These are phyloP conservation scores for Rhizopus delemar DNA, from an alignment of 371 early-diverging fungal species.

Conservation along the genomic window DNA sequence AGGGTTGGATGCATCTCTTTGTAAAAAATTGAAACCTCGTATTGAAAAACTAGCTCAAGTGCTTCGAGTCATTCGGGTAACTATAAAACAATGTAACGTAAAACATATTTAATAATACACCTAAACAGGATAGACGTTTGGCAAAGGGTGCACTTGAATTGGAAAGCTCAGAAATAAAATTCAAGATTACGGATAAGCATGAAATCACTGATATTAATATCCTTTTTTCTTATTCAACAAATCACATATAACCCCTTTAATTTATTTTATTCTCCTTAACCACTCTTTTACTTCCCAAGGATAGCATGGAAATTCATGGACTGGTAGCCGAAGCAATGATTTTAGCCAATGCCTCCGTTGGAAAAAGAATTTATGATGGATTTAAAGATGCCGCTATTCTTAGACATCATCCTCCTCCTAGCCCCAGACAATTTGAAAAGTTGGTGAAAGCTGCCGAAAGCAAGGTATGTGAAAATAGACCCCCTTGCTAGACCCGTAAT, in stretches of 20 bases:
- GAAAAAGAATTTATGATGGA: constrained; percentile 76
- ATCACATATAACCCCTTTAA: constrained; percentile 30
- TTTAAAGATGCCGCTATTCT: constrained; percentile 88
- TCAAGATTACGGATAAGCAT: constrained; percentile 63
- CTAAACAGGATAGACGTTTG: constrained; percentile 53
- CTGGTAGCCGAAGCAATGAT: constrained; percentile 99
- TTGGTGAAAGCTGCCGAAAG: constrained; percentile 67
- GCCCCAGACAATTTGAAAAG: constrained; percentile 63
- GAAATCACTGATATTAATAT: constrained; percentile 65
- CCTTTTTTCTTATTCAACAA: constrained; percentile 32
- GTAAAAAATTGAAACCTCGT: constrained; percentile 48
- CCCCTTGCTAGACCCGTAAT: background rate
- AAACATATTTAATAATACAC: background rate
- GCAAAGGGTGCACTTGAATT: constrained; percentile 71
- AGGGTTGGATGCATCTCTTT: constrained; percentile 50
- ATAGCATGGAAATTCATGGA: constrained; percentile 86
- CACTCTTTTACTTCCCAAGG: constrained; percentile 63
- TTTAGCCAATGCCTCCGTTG: constrained; percentile 94
- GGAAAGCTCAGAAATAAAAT: constrained; percentile 76
- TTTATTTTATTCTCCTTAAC: constrained; percentile 25
- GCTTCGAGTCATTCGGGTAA: constrained; percentile 59
- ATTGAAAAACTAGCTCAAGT: constrained; percentile 57
- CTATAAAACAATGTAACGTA: too few relatives aligned
- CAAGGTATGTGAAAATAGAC: constrained; percentile 32
- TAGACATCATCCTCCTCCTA: constrained; percentile 80